Percentiles rank a stretch among this genome's conserved stretches.
phyloP scores from a whole-genome alignment of 768 basidiomycete species.

The Lentinula sp. region DNA sequence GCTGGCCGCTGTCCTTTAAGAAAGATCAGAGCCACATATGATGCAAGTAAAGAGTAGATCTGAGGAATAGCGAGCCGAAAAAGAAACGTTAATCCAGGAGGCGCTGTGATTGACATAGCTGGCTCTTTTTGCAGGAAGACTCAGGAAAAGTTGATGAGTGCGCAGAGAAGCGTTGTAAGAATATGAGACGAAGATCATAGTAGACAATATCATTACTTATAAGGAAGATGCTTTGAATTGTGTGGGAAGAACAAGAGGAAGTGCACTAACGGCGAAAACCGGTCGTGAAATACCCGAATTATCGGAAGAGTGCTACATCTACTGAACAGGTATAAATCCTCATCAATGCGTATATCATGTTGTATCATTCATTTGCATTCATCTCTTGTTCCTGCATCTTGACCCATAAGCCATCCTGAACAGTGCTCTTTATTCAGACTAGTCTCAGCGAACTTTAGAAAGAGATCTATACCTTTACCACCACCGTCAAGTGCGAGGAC shows the following conservation, averaged over 20 bases:
- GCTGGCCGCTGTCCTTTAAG: not conserved
- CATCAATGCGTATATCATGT: not conserved
- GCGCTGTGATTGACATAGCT: not conserved
- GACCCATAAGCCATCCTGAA: constrained; percentile 29
- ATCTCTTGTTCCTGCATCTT: constrained; percentile 19
- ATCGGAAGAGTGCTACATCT: no score
- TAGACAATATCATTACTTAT: no score
- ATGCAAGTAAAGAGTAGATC: not conserved
- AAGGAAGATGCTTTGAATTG: no score
- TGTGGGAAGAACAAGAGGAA: no score
- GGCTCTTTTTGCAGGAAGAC: not conserved
- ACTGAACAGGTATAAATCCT: no score
- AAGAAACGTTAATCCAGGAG: not conserved
- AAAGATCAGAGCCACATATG: not conserved
- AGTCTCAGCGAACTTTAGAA: not conserved
- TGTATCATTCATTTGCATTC: not conserved
- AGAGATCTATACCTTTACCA: constrained; percentile 25
- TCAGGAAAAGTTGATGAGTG: not conserved
- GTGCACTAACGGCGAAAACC: no score
- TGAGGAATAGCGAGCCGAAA: not conserved
- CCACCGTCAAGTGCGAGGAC: constrained; percentile 49
- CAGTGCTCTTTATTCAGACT: not conserved
- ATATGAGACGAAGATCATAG: not conserved
- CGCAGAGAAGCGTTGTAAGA: not conserved
- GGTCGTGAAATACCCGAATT: no score